Evolutionary conservation across 1,284 basidiomycete species (phyloP).

Genomic region (Athelia sp.): DNA sequence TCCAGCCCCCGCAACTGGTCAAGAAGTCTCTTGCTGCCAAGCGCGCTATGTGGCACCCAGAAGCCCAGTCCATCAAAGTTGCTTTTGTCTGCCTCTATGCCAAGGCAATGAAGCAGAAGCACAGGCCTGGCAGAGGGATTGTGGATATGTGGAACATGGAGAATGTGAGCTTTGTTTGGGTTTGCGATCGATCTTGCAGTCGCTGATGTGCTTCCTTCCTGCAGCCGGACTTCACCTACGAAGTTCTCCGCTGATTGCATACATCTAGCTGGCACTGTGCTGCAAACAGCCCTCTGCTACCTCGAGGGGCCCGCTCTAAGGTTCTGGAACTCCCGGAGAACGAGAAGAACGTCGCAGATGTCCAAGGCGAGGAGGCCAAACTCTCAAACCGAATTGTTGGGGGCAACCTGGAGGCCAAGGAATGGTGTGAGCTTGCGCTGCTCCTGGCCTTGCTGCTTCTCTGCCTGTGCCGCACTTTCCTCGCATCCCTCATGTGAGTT

Average conservation of each 20-base stretch:
- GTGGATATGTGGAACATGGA: neutral
- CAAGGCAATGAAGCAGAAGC: slow-evolving; percentile 35
- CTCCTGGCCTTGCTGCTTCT: no score
- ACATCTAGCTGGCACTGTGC: slow-evolving; percentile 69
- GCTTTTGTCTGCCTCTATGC: slow-evolving; percentile 34
- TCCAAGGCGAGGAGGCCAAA: no score
- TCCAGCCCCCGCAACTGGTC: slow-evolving; percentile 32
- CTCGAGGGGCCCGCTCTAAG: slow-evolving; percentile 64
- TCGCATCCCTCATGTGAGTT: no score
- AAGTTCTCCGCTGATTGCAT: slow-evolving; percentile 46
- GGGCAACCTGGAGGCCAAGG: no score
- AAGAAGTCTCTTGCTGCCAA: slow-evolving; percentile 69
- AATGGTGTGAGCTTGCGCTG: no score
- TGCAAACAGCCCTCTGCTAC: slow-evolving; percentile 77
- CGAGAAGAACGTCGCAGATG: slow-evolving; percentile 44
- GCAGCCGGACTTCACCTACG: no score
- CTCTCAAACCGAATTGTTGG: no score
- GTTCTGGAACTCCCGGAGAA: slow-evolving; percentile 53
- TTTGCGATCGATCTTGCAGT: no score
- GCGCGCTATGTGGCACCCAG: slow-evolving; percentile 27
- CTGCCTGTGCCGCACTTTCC: no score
- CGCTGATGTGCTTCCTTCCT: no score
- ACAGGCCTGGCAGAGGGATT: neutral
- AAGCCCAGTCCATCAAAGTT: slow-evolving; percentile 28
- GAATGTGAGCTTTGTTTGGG: neutral